Percentiles rank a stretch among this genome's conserved stretches.
phyloP scores from a whole-genome alignment of 495 filamentous ascomycete genomes.

The Aspergillus heteromorphus region DNA sequence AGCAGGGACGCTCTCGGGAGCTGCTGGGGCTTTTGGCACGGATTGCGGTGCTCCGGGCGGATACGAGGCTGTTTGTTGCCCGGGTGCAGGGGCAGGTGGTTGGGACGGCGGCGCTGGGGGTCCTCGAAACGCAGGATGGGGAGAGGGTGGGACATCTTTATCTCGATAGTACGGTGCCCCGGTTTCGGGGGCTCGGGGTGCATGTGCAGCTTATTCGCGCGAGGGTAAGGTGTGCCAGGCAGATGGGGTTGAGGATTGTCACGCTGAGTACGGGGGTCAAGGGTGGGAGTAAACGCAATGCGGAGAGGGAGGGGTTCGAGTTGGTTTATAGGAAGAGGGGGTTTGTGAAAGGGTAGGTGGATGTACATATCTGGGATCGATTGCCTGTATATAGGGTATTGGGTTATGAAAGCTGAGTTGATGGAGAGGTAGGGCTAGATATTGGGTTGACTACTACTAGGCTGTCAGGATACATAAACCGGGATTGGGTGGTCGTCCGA shows the following conservation, averaged over 20 bases:
- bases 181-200: slow-evolving; percentile 15
- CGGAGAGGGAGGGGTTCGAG: slow-evolving; percentile 17
- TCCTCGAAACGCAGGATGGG: slow-evolving; percentile 5
- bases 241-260: slow-evolving; percentile 9
- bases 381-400: no score
- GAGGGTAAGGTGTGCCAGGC: slow-evolving; percentile 10
- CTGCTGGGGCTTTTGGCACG: slow-evolving; percentile 12
- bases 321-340: slow-evolving; percentile 11
- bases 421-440: no score
- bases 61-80: slow-evolving; percentile 17
- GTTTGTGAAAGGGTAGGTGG: not conserved
- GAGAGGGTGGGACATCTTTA: slow-evolving; percentile 17
- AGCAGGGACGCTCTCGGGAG: slow-evolving; percentile 5
- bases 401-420: no score
- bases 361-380: not conserved
- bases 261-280: slow-evolving; percentile 12
- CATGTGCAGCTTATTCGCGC: slow-evolving; percentile 14
- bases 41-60: slow-evolving; percentile 9
- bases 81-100: slow-evolving; percentile 11
- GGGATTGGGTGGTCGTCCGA: no score
- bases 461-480: no score
- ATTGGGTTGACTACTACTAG: no score
- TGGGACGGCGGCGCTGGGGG: slow-evolving; percentile 17
- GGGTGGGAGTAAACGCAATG: slow-evolving; percentile 16
- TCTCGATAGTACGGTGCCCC: slow-evolving; percentile 17